Evolutionary conservation across 2,329 filamentous ascomycete species (phyloP), one percentile per base, ranked within the genome.

Genomic region (Lasiodiplodia theobromae): DNA sequence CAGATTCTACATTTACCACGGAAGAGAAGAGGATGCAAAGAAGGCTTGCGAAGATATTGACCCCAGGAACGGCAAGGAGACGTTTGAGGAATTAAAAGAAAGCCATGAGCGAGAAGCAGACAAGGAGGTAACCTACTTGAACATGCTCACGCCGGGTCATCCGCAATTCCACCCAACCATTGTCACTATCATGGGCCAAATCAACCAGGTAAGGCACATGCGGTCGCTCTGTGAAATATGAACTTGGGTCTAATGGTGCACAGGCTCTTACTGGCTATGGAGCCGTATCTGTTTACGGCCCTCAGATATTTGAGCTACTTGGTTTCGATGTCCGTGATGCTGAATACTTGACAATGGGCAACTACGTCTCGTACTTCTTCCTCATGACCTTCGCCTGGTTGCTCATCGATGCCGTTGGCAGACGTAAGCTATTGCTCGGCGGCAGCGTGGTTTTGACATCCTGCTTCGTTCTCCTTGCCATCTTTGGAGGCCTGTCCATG

Each of bases 351-450:
- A 89, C 87, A 0, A 82, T 88, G 56, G 86, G 82, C 34, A 90
- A 90, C 77, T 89, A 89, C 77, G 77, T 87, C 51, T 87, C 84
- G 21, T 89, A 90, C 76, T 86, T 89, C 73, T 71, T 85, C 60
- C 83, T 88, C 71, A 89, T 89, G 87, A 89, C 86, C 0, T 75
- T 87, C 11, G 86, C 87, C 4, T 89, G 87, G 87, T 75, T 88
- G 21, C 79, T 86, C 11, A 87, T 90, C 70, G 86, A 87, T 71
- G 83, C 83, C 1, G 76, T 87, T 2, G 86, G 87, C 10, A 83
- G 86, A 2, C 82, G 86, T 25, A 83, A 82, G 53, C 77, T 88
- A 8, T 82, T 89, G 73, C 73, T 88, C 8, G 83, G 83, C 71
- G 86, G 86, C n/a, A 85, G 84, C 10, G 76, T 78, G 7, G 80